These are phyloP conservation scores for Citrus inodora DNA, from an alignment of 345 rosid species.

Conservation along the genomic window DNA sequence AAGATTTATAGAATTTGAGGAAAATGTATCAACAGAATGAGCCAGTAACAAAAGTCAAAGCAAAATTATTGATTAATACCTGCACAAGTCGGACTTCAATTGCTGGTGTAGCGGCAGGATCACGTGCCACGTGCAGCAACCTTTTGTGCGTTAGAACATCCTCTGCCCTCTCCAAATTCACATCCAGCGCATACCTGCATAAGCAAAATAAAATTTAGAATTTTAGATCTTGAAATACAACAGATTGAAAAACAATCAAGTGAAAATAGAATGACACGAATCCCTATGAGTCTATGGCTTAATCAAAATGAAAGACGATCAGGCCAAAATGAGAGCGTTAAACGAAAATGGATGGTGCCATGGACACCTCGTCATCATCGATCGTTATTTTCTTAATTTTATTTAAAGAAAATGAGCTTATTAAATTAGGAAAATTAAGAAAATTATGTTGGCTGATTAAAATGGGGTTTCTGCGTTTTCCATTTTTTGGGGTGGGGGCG, in stretches of 20 bases:
- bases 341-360: slow-evolving; percentile 1
- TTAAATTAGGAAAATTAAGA: background rate
- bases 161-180: slow-evolving; percentile 56
- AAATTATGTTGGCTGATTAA: background rate
- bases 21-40: background rate
- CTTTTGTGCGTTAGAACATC: slow-evolving; percentile 69
- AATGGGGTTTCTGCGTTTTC: background rate
- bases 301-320: background rate
- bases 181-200: slow-evolving; percentile 61
- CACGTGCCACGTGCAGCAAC: slow-evolving; percentile 44
- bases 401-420: background rate
- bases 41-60: background rate
- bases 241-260: background rate
- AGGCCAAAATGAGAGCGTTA: background rate
- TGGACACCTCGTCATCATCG: background rate
- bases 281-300: background rate
- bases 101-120: slow-evolving; percentile 52
- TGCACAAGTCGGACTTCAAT: slow-evolving; percentile 58
- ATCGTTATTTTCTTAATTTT: background rate
- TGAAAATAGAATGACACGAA: background rate
- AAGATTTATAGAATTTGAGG: background rate
- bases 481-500: no score
- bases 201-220: background rate
- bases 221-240: background rate
- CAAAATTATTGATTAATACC: slow-evolving; percentile 29